Base-by-base conservation (phyloP, 148 eudicot species). In the Pharnaceum exiguum region DNA sequence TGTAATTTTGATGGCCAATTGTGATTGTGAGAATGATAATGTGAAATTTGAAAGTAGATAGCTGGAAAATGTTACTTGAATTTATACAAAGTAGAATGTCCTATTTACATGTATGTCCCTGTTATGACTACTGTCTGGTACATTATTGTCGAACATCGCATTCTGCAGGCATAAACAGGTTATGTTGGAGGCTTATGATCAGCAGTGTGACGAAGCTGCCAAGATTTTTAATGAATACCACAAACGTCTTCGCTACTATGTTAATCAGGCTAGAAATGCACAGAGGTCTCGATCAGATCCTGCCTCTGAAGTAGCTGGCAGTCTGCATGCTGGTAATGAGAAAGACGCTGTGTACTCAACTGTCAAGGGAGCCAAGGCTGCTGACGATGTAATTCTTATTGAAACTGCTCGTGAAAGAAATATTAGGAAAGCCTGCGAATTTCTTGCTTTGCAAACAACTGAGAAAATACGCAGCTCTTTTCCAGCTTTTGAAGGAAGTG, bases 401-500 rank as follows among this genome's bases (percentile, higher is more conserved):
- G 99, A 93, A 80, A 88, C 99, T 54, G 73, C 90, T 15, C 79
- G 81, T 63, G 99, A 93, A 73, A 75, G 89, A 64, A 88, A 88
- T 68, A 78, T 88, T 47, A 67, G 96, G 21, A 85, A 69, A 77
- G 88, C 93, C 26, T 93, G 96, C 67, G 99, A 93, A 77, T 73
- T 53, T 75, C 89, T 93, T 72, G 91, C 82, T 13, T 39, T 43
- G 46, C 83, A 72, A 44, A 88, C 82, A 63, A 72, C 82, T 68
- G 99, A 89, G 48, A 89, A 70, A 68, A 86, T 93, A 59, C 80
- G 75, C 16, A 77, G 63, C 72, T 76, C 85, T 32, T 93, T 93
- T 82, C 99, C 99, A 0, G 96, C 95, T 64, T 93, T 83, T 69
- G 99, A 89, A 68, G 99, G 99, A 75, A 82, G 62, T 69, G 96